Evolutionary conservation across 768 basidiomycete species (phyloP), one percentile per base, ranked within the genome.

Genomic region (Mycena capillaripes): DNA sequence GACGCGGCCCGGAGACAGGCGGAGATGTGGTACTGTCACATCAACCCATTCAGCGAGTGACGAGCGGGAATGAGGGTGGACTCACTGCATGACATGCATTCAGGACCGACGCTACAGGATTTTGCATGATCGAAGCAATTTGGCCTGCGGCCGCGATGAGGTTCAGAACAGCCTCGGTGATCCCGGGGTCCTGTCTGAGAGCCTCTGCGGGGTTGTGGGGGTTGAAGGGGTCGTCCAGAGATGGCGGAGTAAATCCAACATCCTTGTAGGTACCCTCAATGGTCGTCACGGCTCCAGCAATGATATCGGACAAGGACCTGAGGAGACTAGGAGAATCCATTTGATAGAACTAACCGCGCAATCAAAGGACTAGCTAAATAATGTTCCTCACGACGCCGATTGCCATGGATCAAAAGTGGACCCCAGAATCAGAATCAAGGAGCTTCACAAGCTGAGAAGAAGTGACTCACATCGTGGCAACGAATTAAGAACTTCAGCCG

Each of bases 101-200:
- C 27, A 60, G n/a, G 10, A 61, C 38, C 3, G 46, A 50, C 6
- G 27, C 46, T 19, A 25, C 36, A 1, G 68, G 68, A 27, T 62
- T 50, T 2, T 36, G 17, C 38, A 55, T 12, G 52, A 34, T 25
- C 8, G 68, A 50, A 2, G 50, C 32, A 17, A 69, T 59, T 11
- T 69, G 59, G 6, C 50, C 59, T 23, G 68, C 19, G 11, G 66
- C 57, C 4, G 66, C 67, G 29, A 69, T 32, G 48, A 69, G 44
- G 34, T 48, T 46, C 23, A 60, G 57, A 3, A 60, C 17, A 2
- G 66, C 66, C 17, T 21, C 42, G 2, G 59, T 50, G 0, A 61
- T 50, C 30, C 23, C 48, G 11, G 46, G 58, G 4, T 55, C 50
- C 38, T 10, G 44, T 53, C 68, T 9, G n/a, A 69, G 59, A 7